Conservation (phyloP, 2,329 filamentous ascomycete genomes). For the Dactylellina leptospora region DNA sequence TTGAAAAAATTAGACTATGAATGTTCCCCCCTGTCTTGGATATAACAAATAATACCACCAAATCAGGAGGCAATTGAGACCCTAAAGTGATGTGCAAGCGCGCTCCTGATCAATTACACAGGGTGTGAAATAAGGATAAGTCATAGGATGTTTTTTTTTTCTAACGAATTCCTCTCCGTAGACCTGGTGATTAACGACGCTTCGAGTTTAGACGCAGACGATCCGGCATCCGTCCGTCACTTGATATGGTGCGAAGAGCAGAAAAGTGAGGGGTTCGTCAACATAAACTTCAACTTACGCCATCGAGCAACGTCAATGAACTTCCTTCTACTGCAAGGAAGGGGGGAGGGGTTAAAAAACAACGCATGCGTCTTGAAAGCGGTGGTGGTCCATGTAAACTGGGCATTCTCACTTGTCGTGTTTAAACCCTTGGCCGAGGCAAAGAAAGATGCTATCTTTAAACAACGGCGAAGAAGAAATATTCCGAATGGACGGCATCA, state of each 20-base stretch:
- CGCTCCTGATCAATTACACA: constrained; percentile 33
- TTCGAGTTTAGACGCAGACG: constrained; percentile 8
- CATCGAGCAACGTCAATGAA: neutral
- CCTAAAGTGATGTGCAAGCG: constrained; percentile 28
- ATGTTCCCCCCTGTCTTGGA: neutral
- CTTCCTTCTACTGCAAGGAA: neutral
- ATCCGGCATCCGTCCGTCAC: neutral
- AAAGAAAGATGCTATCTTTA: constrained; percentile 26
- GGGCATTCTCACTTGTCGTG: neutral
- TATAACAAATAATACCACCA: neutral
- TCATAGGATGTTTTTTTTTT: neutral
- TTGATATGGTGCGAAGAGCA: neutral
- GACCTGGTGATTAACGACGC: constrained; percentile 9
- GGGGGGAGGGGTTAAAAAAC: constrained; percentile 5
- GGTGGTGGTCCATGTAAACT: neutral
- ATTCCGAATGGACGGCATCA: constrained; percentile 30
- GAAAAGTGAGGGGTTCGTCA: neutral
- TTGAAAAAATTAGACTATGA: neutral
- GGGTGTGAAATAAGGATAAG: neutral
- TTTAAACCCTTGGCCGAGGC: neutral
- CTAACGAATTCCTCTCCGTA: constrained; percentile 37
- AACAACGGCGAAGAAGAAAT: constrained; percentile 4
- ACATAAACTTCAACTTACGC: neutral
- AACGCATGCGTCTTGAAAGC: constrained; percentile 21
- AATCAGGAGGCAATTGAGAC: constrained; percentile 18